phyloP scores from a whole-genome alignment of 2,329 filamentous ascomycete genomes.

The Tolypocladium tropicale region DNA sequence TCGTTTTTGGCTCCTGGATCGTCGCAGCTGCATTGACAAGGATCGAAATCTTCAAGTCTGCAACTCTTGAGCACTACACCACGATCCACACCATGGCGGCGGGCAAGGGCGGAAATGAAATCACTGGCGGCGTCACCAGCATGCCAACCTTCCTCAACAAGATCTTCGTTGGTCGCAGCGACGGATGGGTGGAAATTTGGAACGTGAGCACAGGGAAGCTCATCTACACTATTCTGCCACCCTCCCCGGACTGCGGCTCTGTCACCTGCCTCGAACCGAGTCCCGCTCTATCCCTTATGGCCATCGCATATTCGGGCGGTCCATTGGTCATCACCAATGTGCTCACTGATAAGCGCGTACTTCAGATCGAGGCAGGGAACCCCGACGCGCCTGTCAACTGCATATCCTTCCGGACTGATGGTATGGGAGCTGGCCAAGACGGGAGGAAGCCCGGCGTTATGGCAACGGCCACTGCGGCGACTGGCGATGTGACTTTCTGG shows the following conservation, averaged over 20 bases:
- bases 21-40: slow-evolving; percentile 65
- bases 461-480: slow-evolving; percentile 73
- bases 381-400: slow-evolving; percentile 60
- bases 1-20: slow-evolving; percentile 87
- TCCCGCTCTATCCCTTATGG: slow-evolving; percentile 74
- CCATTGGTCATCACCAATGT: slow-evolving; percentile 74
- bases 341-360: slow-evolving; percentile 60
- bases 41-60: slow-evolving; percentile 83
- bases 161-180: slow-evolving; percentile 75
- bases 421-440: slow-evolving; percentile 77
- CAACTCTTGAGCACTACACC: slow-evolving; percentile 81
- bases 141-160: slow-evolving; percentile 98
- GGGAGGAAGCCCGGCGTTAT: slow-evolving; percentile 81
- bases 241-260: slow-evolving; percentile 59
- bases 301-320: slow-evolving; percentile 77
- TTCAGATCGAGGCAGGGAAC: slow-evolving; percentile 58
- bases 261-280: slow-evolving; percentile 84
- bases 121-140: slow-evolving; percentile 70
- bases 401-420: slow-evolving; percentile 86
- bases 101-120: slow-evolving; percentile 49
- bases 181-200: slow-evolving; percentile 94
- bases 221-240: slow-evolving; percentile 79
- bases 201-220: slow-evolving; percentile 88
- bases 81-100: slow-evolving; percentile 56
- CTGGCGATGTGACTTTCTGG: slow-evolving; percentile 91